Evolutionary conservation across 192 early-diverging fungal species (phyloP), one percentile per base, ranked within the genome.

Genomic region (Linnemannia elongata): DNA sequence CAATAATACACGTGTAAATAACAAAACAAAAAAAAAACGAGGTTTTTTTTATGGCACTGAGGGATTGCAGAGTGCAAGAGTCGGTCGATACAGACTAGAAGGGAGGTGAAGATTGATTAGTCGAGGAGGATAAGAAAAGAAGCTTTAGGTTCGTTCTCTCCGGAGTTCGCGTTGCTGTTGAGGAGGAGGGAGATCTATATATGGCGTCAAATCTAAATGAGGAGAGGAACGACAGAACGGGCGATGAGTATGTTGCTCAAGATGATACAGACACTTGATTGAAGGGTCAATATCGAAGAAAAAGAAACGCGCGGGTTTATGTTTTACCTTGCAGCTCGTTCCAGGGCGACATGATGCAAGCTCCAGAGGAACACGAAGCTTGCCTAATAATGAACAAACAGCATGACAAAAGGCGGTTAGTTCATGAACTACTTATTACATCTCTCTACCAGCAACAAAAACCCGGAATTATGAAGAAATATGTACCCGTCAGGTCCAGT

Each of bases 301-400:
- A 4, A n/a, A 6, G 18, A 22, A 5, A 18, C 27, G 52, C 36
- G 36, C 24, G 9, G 57, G 38, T 10, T 18, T 52, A 10, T 66
- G 42, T 33, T 27, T 55, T 79, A 84, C 82, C 82, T 69, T 86
- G 83, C 6, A 86, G 73, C n/a, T 86, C 83, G 45, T 80, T 86
- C 83, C 83, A 86, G 2, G 83, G 78, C 0, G 83, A 86, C 83
- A 86, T 86, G 27, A 86, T 77, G 55, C 83, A 86, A 2, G 78
- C 79, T 0, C 79, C 83, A 22, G 83, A 86, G 0, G 79, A 12
- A 77, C 83, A 86, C 8, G 75, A 86, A 35, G 83, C 83, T 80
- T 86, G 83, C 0, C 83, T 86, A 76, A 27, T 70, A 18, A 17
- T 18, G 42, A 69, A 20, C 27, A 38, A 54, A 52, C 15, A 52